Percentiles rank a stretch among this genome's conserved stretches.
Evolutionary conservation across 257 asterid species (phyloP).

Genomic region (Plectranthus barbatus): DNA sequence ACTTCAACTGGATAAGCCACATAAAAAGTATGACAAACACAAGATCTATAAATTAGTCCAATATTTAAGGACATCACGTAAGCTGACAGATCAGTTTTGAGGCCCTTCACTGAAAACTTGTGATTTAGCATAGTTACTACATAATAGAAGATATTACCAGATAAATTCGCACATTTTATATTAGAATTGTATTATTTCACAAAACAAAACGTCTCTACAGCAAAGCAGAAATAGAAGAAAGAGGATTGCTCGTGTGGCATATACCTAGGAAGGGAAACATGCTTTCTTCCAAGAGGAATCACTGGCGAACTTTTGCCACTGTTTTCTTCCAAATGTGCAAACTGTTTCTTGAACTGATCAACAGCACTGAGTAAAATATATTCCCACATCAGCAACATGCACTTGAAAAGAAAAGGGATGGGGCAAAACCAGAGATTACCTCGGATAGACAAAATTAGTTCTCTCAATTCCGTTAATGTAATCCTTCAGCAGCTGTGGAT

Average conservation of each 20-base stretch:
- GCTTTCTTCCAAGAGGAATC: constrained; percentile 65
- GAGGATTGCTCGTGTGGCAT: not conserved
- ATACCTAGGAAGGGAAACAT: constrained; percentile 86
- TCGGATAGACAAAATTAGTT: constrained; percentile 69
- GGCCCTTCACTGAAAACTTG: too few relatives aligned
- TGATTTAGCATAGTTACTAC: too few relatives aligned
- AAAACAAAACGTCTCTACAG: not conserved
- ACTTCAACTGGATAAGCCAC: too few relatives aligned
- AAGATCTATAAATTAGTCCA: too few relatives aligned
- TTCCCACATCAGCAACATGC: constrained; percentile 4
- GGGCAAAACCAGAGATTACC: constrained; percentile 25
- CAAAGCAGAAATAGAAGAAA: not conserved
- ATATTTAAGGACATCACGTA: too few relatives aligned
- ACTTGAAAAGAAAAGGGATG: not conserved
- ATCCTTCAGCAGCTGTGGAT: constrained; percentile 82
- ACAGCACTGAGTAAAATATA: constrained; percentile 48
- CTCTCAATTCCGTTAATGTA: constrained; percentile 65
- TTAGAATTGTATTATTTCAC: not conserved
- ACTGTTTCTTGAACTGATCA: constrained; percentile 76
- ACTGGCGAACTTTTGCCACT: constrained; percentile 47
- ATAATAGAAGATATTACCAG: too few relatives aligned
- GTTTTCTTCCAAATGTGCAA: constrained; percentile 76
- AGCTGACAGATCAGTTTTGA: too few relatives aligned
- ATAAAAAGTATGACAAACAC: too few relatives aligned
- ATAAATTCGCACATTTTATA: too few relatives aligned